These are phyloP conservation scores for Eragrostis nindensis DNA, from an alignment of 176 grass and related monocot genomes.

Conservation along the genomic window DNA sequence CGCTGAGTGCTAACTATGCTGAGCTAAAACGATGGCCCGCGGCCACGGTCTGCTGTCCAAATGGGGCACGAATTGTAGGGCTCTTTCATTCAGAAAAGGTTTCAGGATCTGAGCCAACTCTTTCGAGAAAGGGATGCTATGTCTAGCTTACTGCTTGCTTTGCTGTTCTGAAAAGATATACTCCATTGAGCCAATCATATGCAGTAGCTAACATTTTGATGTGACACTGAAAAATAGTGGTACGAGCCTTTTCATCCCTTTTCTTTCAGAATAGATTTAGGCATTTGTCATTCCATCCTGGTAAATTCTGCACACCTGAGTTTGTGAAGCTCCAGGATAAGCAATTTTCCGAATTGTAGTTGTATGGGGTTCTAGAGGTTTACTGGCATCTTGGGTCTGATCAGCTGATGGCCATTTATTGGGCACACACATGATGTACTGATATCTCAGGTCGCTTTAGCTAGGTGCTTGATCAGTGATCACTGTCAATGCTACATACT, in stretches of 20 bases:
- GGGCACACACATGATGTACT: background rate
- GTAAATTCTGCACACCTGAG: background rate
- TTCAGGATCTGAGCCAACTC: constrained; percentile 5
- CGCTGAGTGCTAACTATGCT: background rate
- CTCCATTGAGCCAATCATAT: constrained; percentile 11
- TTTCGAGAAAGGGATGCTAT: constrained; percentile 29
- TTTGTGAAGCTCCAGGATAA: background rate
- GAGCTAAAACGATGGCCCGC: constrained; percentile 1
- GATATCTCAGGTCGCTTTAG: background rate
- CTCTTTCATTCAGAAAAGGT: constrained; percentile 27
- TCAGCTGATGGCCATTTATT: background rate
- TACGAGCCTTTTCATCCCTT: background rate
- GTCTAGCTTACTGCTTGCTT: constrained; percentile 7
- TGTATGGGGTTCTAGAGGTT: background rate
- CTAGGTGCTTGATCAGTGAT: background rate
- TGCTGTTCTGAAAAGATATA: background rate
- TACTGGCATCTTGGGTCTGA: background rate
- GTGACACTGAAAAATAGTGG: background rate
- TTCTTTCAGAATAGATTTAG: background rate
- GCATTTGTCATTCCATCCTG: background rate
- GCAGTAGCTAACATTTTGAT: constrained; percentile 15
- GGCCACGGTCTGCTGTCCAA: constrained; percentile 25
- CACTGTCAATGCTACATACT: background rate
- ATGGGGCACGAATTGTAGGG: constrained; percentile 20
- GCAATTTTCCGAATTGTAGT: background rate